Percentiles rank a stretch among this genome's conserved stretches.
Conservation (phyloP, 2,329 filamentous ascomycete species). For the Diaporthe sp. region DNA sequence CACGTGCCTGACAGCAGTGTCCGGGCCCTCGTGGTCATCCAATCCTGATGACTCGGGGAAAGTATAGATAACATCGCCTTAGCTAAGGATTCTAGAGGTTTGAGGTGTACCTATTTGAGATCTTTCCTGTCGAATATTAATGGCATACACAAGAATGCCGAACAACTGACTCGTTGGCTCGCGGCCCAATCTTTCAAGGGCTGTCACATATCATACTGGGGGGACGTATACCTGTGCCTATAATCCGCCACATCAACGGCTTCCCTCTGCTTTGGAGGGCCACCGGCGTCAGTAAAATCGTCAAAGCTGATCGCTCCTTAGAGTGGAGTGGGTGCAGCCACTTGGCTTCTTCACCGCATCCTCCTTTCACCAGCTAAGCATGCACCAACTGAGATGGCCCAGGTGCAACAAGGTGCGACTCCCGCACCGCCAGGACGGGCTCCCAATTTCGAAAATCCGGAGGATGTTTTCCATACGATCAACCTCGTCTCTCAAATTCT, state of each 20-base stretch:
- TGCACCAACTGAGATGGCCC: neutral
- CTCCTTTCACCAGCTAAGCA: neutral
- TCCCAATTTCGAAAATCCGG: constrained; percentile 17
- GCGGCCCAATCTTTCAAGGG: neutral
- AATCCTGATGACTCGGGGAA: constrained; percentile 12
- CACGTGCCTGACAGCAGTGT: neutral
- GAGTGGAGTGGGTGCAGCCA: neutral
- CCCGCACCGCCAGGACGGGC: constrained; percentile 21
- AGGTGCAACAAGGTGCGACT: constrained; percentile 25
- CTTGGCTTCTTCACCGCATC: neutral
- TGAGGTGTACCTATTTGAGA: neutral
- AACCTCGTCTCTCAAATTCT: constrained; percentile 27
- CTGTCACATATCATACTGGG: neutral
- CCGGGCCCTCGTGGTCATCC: neutral
- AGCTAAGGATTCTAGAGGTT: neutral
- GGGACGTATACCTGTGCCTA: neutral
- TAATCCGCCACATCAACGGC: neutral
- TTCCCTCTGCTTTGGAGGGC: neutral
- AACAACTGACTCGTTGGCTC: constrained; percentile 7
- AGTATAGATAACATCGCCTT: constrained; percentile 13
- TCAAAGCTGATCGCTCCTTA: neutral
- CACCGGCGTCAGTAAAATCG: neutral
- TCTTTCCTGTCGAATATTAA: neutral
- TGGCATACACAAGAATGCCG: neutral
- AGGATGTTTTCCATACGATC: constrained; percentile 30